Base-by-base conservation (phyloP, 495 filamentous ascomycete genomes). In the Xylona heveae region DNA sequence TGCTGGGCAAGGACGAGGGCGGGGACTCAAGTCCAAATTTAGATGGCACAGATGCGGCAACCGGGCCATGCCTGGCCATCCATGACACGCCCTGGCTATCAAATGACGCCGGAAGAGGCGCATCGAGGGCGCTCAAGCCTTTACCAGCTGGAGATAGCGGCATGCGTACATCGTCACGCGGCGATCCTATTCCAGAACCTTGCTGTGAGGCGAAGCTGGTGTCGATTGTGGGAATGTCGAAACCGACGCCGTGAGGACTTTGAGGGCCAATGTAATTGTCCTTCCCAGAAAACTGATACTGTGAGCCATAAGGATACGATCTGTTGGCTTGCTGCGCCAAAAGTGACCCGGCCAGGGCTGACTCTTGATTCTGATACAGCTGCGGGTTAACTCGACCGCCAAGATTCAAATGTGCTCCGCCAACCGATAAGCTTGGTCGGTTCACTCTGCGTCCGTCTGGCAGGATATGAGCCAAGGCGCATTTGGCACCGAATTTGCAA, bases 401-500 rank as follows among this genome's bases (percentile, higher is more conserved):
- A 26, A 80, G 57, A 43, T 74, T 67, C 26, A 80, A 60, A 42
- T 66, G 69, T 28, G 63, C 61, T 22, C 59, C 50, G 28, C 18
- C 38, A 44, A 28, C 36, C 35, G 16, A 46, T 48, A 24, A 49
- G 51, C 45, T 61, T 19, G 64, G 62, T 29, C 68, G 53, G 53
- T 93, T 92, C 40, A 95, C 78, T 45, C 82, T 66, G 42, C 79
- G 77, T 28, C 88, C 88, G 52, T 97, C 81, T 19, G 88, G 81
- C 24, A 93, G 69, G 43, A 95, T 77, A 51, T 97, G 88, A 38
- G 83, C 78, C 49, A 93, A 74, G 42, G 90, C 88, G 58, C 88
- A 97, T 53, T 95, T 95, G 18, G 77, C 71, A 34, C 88, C 88
- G 51, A 95, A 97, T 52, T 97, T 97, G 72, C 88, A 97, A 55